A percentile compares a stretch with the other conserved stretches of the same genome.
phyloP scores from a whole-genome alignment of 495 filamentous ascomycete genomes.

The Neurospora hispaniola region DNA sequence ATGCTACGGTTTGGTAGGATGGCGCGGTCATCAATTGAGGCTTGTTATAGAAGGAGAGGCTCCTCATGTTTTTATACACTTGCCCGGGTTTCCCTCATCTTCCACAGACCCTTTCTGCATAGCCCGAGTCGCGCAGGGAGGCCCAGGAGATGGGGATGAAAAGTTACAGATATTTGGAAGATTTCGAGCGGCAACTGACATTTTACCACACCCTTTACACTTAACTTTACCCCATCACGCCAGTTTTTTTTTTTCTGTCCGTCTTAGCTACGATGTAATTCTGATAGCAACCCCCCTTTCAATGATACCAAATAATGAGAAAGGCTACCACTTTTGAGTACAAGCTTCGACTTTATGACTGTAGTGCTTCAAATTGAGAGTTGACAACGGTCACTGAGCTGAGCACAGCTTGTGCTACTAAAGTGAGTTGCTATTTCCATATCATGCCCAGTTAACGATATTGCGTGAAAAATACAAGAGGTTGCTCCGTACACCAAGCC shows the following conservation, averaged over 20 bases:
- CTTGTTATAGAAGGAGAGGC: neutral
- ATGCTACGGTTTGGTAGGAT: conserved; percentile 2
- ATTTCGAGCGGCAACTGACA: neutral
- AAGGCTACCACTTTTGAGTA: conserved; percentile 19
- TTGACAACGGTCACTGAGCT: neutral
- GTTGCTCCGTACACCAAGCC: neutral
- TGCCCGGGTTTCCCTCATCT: neutral
- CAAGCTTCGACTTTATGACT: neutral
- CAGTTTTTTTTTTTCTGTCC: conserved; percentile 16
- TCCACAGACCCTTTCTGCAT: neutral
- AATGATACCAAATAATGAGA: conserved; percentile 37
- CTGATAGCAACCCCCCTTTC: conserved; percentile 20
- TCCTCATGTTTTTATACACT: neutral
- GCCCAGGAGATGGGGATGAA: neutral
- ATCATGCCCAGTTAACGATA: neutral
- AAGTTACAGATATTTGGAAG: conserved; percentile 1
- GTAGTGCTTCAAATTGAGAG: neutral
- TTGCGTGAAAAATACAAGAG: neutral
- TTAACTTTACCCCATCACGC: conserved; percentile 6
- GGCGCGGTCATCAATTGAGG: neutral
- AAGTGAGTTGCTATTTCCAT: neutral
- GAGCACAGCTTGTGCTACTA: neutral
- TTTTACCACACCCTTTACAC: neutral
- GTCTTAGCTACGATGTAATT: conserved; percentile 38
- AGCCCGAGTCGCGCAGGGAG: neutral